These are phyloP conservation scores for Annona squamosa DNA, from an alignment of 164 flowering plant genomes.

Conservation along the genomic window DNA sequence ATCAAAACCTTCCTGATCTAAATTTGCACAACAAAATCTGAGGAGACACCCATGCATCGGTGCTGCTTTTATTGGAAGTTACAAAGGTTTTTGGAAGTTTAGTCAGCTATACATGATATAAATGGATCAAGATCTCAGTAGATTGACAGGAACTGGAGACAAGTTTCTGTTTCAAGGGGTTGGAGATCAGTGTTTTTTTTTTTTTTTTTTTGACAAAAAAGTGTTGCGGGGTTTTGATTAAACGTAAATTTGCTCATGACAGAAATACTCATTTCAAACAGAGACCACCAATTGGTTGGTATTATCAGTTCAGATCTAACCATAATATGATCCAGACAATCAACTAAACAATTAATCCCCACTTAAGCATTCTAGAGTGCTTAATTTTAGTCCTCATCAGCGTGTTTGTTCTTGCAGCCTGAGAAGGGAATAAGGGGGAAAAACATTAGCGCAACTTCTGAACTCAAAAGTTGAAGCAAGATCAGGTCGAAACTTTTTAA, in stretches of 20 bases:
- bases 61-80: too few relatives aligned
- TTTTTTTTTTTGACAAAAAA: too few relatives aligned
- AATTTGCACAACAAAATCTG: too few relatives aligned
- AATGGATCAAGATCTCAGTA: too few relatives aligned
- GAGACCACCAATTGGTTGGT: not conserved
- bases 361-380: slow-evolving; percentile 33
- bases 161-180: too few relatives aligned
- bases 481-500: not conserved
- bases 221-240: too few relatives aligned
- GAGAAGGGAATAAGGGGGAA: slow-evolving; percentile 25
- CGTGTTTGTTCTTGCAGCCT: slow-evolving; percentile 52
- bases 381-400: slow-evolving; percentile 26
- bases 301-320: not conserved
- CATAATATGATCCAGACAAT: not conserved
- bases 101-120: too few relatives aligned
- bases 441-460: not conserved
- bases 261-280: not conserved
- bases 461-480: not conserved
- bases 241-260: not conserved
- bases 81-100: too few relatives aligned
- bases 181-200: too few relatives aligned
- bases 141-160: too few relatives aligned
- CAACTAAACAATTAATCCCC: slow-evolving; percentile 27
- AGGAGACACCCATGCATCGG: too few relatives aligned
- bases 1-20: too few relatives aligned